Conservation (phyloP, 768 basidiomycete genomes). For the Suillus decipiens region DNA sequence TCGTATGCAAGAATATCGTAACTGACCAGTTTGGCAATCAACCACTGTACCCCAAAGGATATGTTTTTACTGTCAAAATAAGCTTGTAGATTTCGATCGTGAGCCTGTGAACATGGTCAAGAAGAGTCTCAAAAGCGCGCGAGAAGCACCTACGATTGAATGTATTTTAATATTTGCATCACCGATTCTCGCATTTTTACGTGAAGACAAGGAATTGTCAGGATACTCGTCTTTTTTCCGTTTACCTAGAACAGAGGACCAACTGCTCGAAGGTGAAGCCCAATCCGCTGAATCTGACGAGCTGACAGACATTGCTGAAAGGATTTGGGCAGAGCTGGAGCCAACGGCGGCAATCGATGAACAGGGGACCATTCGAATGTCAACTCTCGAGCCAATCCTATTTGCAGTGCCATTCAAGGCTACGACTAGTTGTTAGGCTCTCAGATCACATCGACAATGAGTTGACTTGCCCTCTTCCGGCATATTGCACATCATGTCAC, state of each 20-base stretch:
- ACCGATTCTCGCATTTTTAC: conserved; percentile 1
- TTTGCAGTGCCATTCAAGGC: background rate
- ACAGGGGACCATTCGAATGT: background rate
- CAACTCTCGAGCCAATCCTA: background rate
- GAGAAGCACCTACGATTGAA: conserved; percentile 1
- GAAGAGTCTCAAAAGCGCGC: background rate
- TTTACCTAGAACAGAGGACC: conserved; percentile 16
- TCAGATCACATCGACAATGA: background rate
- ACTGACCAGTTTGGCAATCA: conserved; percentile 48
- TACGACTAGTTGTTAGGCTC: background rate
- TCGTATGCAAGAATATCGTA: conserved; percentile 30
- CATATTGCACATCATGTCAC: conserved; percentile 12
- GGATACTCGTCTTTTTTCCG: conserved; percentile 4
- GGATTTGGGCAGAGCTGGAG: too few relatives aligned
- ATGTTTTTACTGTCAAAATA: conserved; percentile 32
- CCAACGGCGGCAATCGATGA: too few relatives aligned
- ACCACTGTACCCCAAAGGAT: conserved; percentile 53
- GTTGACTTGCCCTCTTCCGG: conserved; percentile 11
- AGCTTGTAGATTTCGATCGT: conserved; percentile 15
- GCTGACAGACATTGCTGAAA: background rate
- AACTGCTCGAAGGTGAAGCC: conserved; percentile 14
- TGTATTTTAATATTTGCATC: background rate
- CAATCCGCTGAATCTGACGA: conserved; percentile 12
- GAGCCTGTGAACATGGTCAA: conserved; percentile 12
- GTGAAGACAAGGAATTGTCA: conserved; percentile 4